Evolutionary conservation across 306 rosid species (phyloP), one percentile per base, ranked within the genome.

Genomic region (Hippophae gyantsensis): DNA sequence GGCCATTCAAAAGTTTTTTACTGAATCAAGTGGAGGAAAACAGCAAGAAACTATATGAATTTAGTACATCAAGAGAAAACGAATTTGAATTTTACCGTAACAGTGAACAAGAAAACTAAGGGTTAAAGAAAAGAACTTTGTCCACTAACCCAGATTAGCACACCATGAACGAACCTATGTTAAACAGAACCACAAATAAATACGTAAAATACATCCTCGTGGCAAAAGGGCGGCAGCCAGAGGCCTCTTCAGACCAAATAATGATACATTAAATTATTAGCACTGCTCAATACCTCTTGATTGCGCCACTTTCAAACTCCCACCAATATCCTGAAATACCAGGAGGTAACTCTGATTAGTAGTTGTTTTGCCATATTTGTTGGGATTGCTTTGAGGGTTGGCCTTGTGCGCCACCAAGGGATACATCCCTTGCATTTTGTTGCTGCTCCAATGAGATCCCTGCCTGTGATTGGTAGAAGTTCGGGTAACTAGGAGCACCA

Each of bases 361-460:
- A 93, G 83, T 76, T 81, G 88, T 88, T 86, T 67, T 89, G 99
- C 99, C 99, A 93, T 68, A 93, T 42, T 64, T 88, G 97, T 67
- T 86, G 99, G 63, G 97, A 84, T 81, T 88, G 99, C 85, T 93
- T 93, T 0, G 95, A 79, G 11, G 75, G 84, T 63, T 86, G 99
- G 68, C 73, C 83, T 65, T 92, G 99, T 45, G 96, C 73, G 26
- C 93, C 82, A 26, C 75, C 82, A 8, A 82, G 84, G 56, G 97
- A 77, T 42, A 75, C 78, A 58, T 93, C 99, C 80, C 95, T 78
- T 0, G 84, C 77, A 61, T 84, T 86, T 74, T 86, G 99, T 74
- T 84, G 97, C 73, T 84, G 94, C 49, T 93, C 99, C 54, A 81
- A 74, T 42, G 95, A 80, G 42, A 92, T 71, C 52, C 96, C 96